These are phyloP conservation scores for Ophiocordyceps australis DNA, from an alignment of 2,329 filamentous ascomycete genomes.

Conservation along the genomic window DNA sequence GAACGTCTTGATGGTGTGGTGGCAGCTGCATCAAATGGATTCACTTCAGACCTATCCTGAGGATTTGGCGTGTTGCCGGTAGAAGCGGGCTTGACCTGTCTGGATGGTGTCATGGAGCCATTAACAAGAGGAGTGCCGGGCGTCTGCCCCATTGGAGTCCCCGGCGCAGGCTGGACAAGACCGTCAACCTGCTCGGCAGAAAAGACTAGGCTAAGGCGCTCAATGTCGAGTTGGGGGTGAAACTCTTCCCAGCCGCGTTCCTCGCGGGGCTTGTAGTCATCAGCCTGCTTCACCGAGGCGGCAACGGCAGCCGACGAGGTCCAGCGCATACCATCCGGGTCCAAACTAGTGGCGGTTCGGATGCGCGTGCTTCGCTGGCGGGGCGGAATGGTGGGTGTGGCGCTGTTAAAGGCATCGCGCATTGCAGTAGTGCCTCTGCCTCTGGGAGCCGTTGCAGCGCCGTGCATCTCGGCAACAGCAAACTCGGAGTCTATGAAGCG, in stretches of 20 bases:
- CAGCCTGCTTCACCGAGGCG: conserved; percentile 72
- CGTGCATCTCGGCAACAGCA: conserved; percentile 41
- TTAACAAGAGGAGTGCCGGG: conserved; percentile 12
- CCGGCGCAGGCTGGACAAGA: conserved; percentile 22
- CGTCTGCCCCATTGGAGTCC: conserved; percentile 14
- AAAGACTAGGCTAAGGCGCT: conserved; percentile 61
- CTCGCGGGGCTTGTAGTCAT: conserved; percentile 93
- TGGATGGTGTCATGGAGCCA: conserved; percentile 26
- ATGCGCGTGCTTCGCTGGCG: conserved; percentile 39
- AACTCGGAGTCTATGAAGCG: conserved; percentile 69
- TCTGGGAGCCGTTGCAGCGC: conserved; percentile 30
- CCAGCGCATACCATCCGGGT: conserved; percentile 49
- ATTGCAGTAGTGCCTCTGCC: conserved; percentile 27
- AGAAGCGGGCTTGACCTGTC: conserved; percentile 22
- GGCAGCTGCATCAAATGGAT: conserved; percentile 10
- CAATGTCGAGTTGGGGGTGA: conserved; percentile 85
- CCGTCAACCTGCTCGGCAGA: conserved; percentile 76
- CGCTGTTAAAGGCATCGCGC: conserved; percentile 21
- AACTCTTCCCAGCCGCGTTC: conserved; percentile 97
- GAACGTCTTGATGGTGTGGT: conserved; percentile 16
- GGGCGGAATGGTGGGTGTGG: conserved; percentile 23
- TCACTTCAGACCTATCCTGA: conserved; percentile 12
- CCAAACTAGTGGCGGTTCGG: conserved; percentile 30
- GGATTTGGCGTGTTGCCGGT: conserved; percentile 23
- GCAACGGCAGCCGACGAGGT: conserved; percentile 80